Base-by-base conservation (phyloP, 2,329 filamentous ascomycete species). In the Xylariaceae sp. region DNA sequence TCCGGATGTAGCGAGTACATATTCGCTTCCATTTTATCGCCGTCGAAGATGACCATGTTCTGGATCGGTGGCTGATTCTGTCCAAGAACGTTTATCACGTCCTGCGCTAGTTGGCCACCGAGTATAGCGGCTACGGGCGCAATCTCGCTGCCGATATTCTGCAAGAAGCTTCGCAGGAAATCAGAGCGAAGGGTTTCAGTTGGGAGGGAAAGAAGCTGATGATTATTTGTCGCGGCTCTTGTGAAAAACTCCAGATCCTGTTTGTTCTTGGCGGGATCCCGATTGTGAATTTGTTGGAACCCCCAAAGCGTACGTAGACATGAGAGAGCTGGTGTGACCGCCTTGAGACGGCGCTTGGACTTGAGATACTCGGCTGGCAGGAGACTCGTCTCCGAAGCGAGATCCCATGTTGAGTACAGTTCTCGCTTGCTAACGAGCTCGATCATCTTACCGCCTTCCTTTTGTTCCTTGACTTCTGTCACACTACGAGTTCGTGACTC, bases 81-180 rank as follows among this genome's bases (percentile, higher is more conserved):
- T 37, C 90, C 89, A 4, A 97, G 77, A 24, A 96, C 90, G 57
- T 97, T 97, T 67, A 98, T 97, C 38, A 95, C 89, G 61, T 98
- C 93, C 66, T 98, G 93, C 1, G 91, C 89, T 13, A 98, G 75
- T 62, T 90, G 82, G 9, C 90, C 93, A 37, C 93, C 93, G 9
- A 98, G 72, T 44, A 95, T 88, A 2, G 93, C 90, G 0, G 87
- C 84, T 8, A 95, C 88, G 7, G 93, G 89, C 11, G 87, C 83
- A 30, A 97, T 71, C 66, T 97, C 91, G 55, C 81, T 81, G 41
- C 83, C 85, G 4, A 96, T 72, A 53, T 94, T 94, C 64, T 93
- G 86, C 31, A 97, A 64, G 66, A 98, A 98, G 56, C 75, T 83
- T 42, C 88, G 79, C 19, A 97, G 69, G 53, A 94, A 85, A 19